Conservation (phyloP, 2,329 filamentous ascomycete species). For the Colletotrichum sublineola region DNA sequence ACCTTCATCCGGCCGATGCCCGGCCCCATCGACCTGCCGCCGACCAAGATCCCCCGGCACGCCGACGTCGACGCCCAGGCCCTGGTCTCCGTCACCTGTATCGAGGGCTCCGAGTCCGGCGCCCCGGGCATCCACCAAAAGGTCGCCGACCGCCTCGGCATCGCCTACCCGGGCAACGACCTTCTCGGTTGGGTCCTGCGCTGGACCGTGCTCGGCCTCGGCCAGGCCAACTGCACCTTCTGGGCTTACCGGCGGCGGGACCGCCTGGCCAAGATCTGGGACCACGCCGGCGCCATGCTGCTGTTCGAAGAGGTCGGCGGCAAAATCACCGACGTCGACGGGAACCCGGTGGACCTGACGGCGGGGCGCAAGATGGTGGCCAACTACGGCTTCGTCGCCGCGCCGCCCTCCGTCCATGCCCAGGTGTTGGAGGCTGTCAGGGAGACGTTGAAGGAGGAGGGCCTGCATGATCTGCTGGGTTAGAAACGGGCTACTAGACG, state of each 20-base stretch:
- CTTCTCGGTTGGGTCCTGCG: slow-evolving; percentile 70
- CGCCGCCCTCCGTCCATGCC: slow-evolving; percentile 59
- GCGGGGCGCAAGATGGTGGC: slow-evolving; percentile 61
- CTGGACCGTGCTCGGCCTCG: slow-evolving; percentile 66
- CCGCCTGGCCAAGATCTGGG: slow-evolving; percentile 69
- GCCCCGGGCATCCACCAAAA: slow-evolving; percentile 61
- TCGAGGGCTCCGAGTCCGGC: slow-evolving; percentile 61
- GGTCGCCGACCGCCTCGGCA: slow-evolving; percentile 57
- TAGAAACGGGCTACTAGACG: not conserved
- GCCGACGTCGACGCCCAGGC: slow-evolving; percentile 44
- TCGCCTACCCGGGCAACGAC: slow-evolving; percentile 62
- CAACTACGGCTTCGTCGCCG: slow-evolving; percentile 71
- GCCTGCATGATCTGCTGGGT: slow-evolving; percentile 49
- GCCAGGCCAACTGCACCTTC: slow-evolving; percentile 66
- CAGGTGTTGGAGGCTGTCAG: slow-evolving; percentile 57
- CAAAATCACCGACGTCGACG: slow-evolving; percentile 66
- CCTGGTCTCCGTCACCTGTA: slow-evolving; percentile 63
- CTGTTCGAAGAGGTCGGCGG: slow-evolving; percentile 70
- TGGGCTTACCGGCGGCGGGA: slow-evolving; percentile 67
- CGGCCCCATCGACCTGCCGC: slow-evolving; percentile 44
- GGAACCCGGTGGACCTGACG: slow-evolving; percentile 62
- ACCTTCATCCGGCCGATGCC: slow-evolving; percentile 60
- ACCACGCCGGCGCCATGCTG: slow-evolving; percentile 71
- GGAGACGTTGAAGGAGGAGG: slow-evolving; percentile 51
- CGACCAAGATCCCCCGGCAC: slow-evolving; percentile 50